Base-by-base conservation (phyloP, 2,329 filamentous ascomycete genomes). In the Clonostachys rhizophaga region DNA sequence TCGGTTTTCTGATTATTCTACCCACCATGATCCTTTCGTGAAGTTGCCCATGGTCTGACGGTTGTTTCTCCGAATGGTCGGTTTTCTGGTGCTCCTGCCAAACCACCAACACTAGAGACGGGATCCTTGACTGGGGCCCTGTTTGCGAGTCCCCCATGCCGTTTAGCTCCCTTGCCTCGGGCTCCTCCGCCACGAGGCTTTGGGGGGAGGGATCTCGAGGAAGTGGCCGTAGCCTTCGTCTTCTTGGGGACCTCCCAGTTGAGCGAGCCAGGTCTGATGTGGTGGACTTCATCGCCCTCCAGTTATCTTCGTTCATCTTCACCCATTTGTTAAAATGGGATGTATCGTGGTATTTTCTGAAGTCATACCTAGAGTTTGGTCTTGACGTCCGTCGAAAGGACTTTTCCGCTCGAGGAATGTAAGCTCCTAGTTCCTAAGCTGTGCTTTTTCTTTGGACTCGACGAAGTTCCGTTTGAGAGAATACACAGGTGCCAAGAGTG, bases 261-360 rank as follows among this genome's bases (percentile, higher is more conserved):
- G 14, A 54, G 52, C 20, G 40, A 35, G 10, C 46, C 43, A 6
- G 52, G 47, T 36, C 55, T 53, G n/a, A 61, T 49, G 5, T 30
- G 11, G 45, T 61, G 58, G 3, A 52, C 49, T 14, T 33, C 40
- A 39, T 58, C 53, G 9, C 17, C 47, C n/a, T 41, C 18, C 11
- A 59, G 43, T 18, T 48, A 20, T 6, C 20, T 20, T 20, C 20
- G 20, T 20, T 20, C 20, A 20, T 20, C 20, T 20, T 20, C 20
- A 20, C 20, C 20, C 20, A 6, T 20, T 6, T 20, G 5, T 5
- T 20, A 5, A 20, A 20, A 20, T 20, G 20, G 5, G 20, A 5
- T 20, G 20, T 20, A 20, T 6, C 20, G 20, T 20, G 20, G 20
- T 20, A 20, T 20, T 20, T 20, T 20, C 20, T 5, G 20, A 20